Evolutionary conservation across 371 early-diverging fungal genomes (phyloP), one percentile per base, ranked within the genome.

Genomic region (Mortierella sp.): DNA sequence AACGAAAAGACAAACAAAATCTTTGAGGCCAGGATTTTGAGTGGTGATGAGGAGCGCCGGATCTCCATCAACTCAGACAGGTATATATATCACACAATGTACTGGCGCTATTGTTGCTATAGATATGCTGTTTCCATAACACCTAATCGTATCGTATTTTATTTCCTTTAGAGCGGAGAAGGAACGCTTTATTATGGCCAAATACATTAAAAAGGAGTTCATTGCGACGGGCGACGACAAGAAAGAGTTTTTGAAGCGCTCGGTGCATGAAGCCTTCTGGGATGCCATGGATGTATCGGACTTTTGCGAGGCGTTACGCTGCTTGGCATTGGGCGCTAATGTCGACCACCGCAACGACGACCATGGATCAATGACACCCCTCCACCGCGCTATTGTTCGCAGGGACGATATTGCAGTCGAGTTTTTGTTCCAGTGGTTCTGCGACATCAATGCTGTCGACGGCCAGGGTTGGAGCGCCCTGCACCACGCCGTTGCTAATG

Each of bases 1-100:
- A 98, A 98, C 80, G 78, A 78, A 4, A 89, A 88, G 43, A 96
- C 93, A 16, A 97, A 97, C 88, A 86, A 80, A 49, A 92, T 98
- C 21, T 95, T 93, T 76, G 96, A 97, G 81, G 90, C 90, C 49
- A 77, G 70, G 46, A 81, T 94, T 3, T 83, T 90, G 46, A 75
- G 68, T 12, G 88, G 91, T 54, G 88, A 84, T 68, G 90, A 91
- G 68, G 73, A 84, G 38, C 80, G 83, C 16, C 60, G 54, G 65
- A 75, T 85, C 35, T 81, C 81, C 2, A 77, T 86, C 51, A 85
- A 81, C 71, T 84, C 84, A 21, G 82, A 83, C 44, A 80, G 83
- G 87, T 86, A 76, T 5, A 21, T 4, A 11, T 27, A 60, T 8
- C n/a, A 11, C 24, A 68, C n/a, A 38, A 46, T 8, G 24, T 35